Base-by-base conservation (phyloP, 2,329 filamentous ascomycete species). In the Aspergillus chevalieri region DNA sequence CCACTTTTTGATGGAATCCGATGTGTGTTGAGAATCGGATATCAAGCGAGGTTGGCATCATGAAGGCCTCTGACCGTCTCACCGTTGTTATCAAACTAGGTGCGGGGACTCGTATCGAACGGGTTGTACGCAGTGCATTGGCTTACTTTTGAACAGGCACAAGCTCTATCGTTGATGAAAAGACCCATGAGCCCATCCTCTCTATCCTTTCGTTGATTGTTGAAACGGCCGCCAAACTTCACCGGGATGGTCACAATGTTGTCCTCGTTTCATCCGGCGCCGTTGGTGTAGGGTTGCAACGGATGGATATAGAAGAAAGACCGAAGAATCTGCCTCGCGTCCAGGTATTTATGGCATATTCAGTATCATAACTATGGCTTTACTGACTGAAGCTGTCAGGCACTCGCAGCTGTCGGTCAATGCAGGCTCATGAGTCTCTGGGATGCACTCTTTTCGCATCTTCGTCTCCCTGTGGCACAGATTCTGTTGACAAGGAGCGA, bases 111-210 rank as follows among this genome's bases (percentile, higher is more conserved):
- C 53, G 53, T 21, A 17, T 15, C 8, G 6, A 4, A 12, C 21
- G n/a, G 12, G 12, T 12, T 22, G 12, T 17, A 24, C 15, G 3
- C 10, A 45, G 15, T 12, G 17, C 15, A 52, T 52, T 60, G 51
- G 64, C 51, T 43, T 38, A 17, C n/a, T 44, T 56, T 55, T 38
- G 45, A 51, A 52, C 59, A 98, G 93, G 93, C 62, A 97, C 93
- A 43, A 96, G 90, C 70, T 97, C 93, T n/a, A 97, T 98, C 59
- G 91, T 98, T 57, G 89, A 97, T 72, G 93, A 98, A 69, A 87
- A 85, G 66, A 95, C 89, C 19, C 93, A 95, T 72, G 89, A 96
- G 65, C 93, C 93, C 3, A 81, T 96, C 33, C 80, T 98, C 36
- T 93, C 91, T 4, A 95, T 90, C 59, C 77, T 98, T 49, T 91